Evolutionary conservation across 164 flowering plant species (phyloP), one percentile per base, ranked within the genome.

Genomic region (Magnolia kwangsiensis): DNA sequence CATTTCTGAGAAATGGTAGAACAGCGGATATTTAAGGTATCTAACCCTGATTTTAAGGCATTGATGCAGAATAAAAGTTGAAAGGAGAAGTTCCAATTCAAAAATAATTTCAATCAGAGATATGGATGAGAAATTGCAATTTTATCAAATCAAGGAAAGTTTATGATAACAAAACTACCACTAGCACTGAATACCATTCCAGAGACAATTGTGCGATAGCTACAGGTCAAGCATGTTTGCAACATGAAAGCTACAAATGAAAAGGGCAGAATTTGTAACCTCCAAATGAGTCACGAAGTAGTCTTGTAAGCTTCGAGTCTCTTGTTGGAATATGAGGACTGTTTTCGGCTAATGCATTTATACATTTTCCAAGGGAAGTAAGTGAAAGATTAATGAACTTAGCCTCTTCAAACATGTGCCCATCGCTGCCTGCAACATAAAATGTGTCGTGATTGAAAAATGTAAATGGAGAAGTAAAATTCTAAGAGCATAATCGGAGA

Each of bases 201-300:
- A 63, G 20, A 72, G 31, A 18, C 51, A 51, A 66, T 66, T 23
- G 11, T 3, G 1, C 29, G 4, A 74, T 20, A 49, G 11, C 14
- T 31, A 78, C 24, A 23, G 23, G 51, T 50, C 63, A 69, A 68
- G 27, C 27, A 61, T 68, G 13, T 66, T 45, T 1, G 10, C 23
- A 66, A 21, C 8, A 24, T 24, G 23, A 13, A 50, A 73, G 27
- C 13, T 45, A 63, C 18, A 72, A 66, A 16, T 65, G 70, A 75
- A 78, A 75, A 70, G 19, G 20, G 50, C 24, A 51, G 10, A 66
- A 50, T 27, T 14, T 11, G 58, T 73, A 14, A 95, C 98, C 98
- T 89, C 98, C 98, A 90, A 95, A 95, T 64, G 98, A 95, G 84
- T 93, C 98, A 75, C 98, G 92, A 79, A 95, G 94, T 79, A 95